Percentiles rank a stretch among this genome's conserved stretches.
phyloP scores from a whole-genome alignment of 495 filamentous ascomycete species.

The Podospora sp. region DNA sequence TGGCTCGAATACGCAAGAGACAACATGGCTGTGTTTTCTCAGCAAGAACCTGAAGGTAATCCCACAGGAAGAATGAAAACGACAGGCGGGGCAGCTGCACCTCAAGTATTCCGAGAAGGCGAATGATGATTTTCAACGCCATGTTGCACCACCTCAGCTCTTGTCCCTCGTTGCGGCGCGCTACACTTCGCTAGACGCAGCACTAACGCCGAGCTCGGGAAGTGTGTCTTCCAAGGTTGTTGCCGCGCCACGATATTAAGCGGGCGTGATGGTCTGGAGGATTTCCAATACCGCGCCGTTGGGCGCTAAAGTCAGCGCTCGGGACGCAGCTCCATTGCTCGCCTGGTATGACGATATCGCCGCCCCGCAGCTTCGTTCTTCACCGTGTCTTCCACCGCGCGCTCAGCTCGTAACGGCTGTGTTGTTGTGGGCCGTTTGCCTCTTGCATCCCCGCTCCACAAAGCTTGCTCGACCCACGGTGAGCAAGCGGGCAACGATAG shows the following conservation, averaged over 20 bases:
- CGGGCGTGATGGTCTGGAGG: background rate
- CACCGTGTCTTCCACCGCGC: background rate
- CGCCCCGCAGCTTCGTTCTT: background rate
- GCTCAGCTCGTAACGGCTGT: background rate
- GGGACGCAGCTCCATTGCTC: conserved; percentile 5
- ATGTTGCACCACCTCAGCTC: conserved; percentile 1
- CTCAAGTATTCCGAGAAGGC: background rate
- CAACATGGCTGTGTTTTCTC: background rate
- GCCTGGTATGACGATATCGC: conserved; percentile 15
- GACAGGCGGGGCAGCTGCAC: background rate
- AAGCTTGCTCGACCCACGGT: background rate
- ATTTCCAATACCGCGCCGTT: background rate
- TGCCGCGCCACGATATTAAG: conserved; percentile 6
- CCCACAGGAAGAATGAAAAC: background rate
- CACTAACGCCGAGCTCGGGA: conserved; percentile 6
- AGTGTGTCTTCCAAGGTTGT: conserved; percentile 3
- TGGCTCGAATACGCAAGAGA: conserved; percentile 9
- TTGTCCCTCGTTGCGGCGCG: background rate
- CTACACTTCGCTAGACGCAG: background rate
- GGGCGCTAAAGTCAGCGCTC: conserved; percentile 14
- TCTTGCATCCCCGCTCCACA: conserved; percentile 8
- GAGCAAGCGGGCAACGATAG: background rate
- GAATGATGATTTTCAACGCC: background rate
- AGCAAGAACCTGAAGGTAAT: background rate
- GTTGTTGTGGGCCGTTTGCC: conserved; percentile 9